These are phyloP conservation scores for Fusarium foetens DNA, from an alignment of 2,329 filamentous ascomycete genomes.

Conservation along the genomic window DNA sequence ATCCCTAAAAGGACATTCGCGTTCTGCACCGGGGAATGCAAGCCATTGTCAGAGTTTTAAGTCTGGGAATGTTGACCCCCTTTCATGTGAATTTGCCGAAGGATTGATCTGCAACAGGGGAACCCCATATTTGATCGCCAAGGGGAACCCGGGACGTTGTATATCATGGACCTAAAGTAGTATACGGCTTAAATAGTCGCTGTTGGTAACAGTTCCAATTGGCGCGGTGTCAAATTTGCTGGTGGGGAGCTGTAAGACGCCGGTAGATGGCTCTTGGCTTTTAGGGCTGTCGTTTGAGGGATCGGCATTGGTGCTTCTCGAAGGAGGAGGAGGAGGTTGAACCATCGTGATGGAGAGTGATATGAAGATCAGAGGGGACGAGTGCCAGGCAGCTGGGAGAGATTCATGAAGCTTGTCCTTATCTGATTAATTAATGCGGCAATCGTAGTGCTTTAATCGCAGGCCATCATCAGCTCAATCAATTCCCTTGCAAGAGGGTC, in stretches of 20 bases:
- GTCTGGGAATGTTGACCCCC: fast-evolving
- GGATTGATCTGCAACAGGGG: constrained; percentile 2
- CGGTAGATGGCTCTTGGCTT: neutral
- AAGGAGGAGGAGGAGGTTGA: neutral
- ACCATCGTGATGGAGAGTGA: neutral
- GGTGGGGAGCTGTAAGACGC: neutral
- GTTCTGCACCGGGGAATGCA: fast-evolving
- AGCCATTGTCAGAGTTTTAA: neutral
- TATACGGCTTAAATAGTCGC: neutral
- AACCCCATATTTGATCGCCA: neutral
- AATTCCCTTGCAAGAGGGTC: no score
- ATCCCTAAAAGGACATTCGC: neutral
- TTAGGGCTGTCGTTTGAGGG: neutral
- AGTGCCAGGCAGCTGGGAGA: neutral
- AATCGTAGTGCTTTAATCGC: neutral
- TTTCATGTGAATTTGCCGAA: neutral
- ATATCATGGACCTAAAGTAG: neutral
- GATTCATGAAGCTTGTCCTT: neutral
- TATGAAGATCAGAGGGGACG: neutral
- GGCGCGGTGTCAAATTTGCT: neutral
- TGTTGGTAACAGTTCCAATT: neutral
- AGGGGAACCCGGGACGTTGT: neutral
- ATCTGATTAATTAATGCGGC: neutral
- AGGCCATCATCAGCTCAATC: neutral
- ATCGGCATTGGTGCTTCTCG: neutral